Conservation (phyloP, 78 protist genomes). For the Polysphondylium violaceum region DNA sequence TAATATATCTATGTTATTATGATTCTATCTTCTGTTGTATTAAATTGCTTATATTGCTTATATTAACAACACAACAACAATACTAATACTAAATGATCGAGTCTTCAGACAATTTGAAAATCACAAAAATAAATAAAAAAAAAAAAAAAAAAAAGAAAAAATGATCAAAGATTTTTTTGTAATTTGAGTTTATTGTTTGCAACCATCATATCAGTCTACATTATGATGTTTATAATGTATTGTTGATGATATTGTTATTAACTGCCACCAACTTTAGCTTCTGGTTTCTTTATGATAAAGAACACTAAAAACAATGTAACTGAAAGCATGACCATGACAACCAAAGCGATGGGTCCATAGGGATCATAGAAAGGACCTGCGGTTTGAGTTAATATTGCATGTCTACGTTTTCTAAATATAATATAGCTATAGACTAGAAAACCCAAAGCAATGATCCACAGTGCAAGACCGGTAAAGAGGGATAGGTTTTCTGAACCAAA, state of each 20-base stretch:
- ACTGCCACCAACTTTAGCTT: constrained; percentile 5
- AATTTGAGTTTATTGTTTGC: no score
- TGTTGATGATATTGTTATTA: background rate
- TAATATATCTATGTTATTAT: background rate
- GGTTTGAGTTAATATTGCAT: constrained; percentile 35
- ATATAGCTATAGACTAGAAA: constrained; percentile 57
- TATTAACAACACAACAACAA: no score
- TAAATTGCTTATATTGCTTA: no score
- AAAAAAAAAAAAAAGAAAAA: constrained; percentile 23
- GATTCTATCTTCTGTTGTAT: background rate
- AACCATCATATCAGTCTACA: no score
- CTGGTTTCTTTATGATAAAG: constrained; percentile 51
- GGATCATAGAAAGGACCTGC: constrained; percentile 69
- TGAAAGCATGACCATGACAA: constrained; percentile 39
- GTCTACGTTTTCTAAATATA: constrained; percentile 36
- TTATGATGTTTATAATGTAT: background rate
- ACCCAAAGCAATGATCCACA: constrained; percentile 71
- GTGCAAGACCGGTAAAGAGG: constrained; percentile 56
- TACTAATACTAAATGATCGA: no score
- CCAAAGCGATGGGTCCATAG: constrained; percentile 52
- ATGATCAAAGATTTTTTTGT: background rate
- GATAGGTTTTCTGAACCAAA: constrained; percentile 56
- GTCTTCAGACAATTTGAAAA: background rate
- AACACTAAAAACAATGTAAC: constrained; percentile 39
- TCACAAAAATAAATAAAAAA: background rate